Evolutionary conservation across 306 rosid genomes (phyloP).

Genomic region (Rubus parviflorus): DNA sequence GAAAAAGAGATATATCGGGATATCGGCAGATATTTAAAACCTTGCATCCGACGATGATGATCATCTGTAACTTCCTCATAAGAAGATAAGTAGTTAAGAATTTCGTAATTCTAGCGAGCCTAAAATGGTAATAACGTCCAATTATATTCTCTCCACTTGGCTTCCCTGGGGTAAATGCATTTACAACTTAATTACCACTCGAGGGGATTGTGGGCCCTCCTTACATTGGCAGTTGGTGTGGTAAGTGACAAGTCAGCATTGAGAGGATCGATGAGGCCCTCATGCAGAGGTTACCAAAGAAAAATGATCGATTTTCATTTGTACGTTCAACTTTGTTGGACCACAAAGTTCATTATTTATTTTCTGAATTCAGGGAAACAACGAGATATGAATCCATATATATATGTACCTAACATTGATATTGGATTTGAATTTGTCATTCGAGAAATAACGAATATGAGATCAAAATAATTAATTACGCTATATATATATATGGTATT

Average conservation of each 20-base stretch:
- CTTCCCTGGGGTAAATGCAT: background rate
- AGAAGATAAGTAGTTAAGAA: background rate
- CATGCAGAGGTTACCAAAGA: background rate
- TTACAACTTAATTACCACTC: background rate
- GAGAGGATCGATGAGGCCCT: background rate
- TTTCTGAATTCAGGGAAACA: background rate
- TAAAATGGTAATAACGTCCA: background rate
- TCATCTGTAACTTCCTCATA: background rate
- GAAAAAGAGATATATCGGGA: too few relatives aligned
- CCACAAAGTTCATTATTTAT: background rate
- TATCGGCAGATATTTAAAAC: too few relatives aligned
- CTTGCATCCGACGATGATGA: background rate
- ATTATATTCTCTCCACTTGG: too few relatives aligned
- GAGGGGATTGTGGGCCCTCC: background rate
- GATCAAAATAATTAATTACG: background rate
- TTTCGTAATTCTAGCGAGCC: background rate
- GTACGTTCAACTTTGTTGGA: background rate
- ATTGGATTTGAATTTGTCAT: background rate
- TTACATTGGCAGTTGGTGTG: background rate
- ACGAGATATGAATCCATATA: too few relatives aligned
- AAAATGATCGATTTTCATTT: too few relatives aligned
- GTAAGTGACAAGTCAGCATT: slow-evolving; percentile 14
- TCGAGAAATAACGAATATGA: background rate
- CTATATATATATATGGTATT: too few relatives aligned
- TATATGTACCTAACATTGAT: background rate